These are phyloP conservation scores for Pichia eremophila DNA, from an alignment of 805 yeast species.

Conservation along the genomic window DNA sequence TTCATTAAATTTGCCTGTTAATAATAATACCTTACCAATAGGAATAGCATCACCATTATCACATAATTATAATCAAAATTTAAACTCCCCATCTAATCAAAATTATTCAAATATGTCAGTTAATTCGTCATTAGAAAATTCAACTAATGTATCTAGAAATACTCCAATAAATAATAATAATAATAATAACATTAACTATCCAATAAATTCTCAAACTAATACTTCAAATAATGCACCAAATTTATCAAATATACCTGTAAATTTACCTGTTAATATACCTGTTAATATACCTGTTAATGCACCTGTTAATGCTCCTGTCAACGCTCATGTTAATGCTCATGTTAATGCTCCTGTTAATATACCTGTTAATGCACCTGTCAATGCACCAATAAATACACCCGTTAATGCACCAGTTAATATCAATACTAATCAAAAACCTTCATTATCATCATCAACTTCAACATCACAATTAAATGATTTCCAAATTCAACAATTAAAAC, in stretches of 20 bases:
- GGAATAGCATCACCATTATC: neutral
- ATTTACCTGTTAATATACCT: neutral
- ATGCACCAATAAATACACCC: conserved; percentile 5
- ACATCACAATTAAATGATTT: conserved; percentile 18
- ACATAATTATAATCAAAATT: neutral
- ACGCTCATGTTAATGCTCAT: neutral
- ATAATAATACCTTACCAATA: neutral
- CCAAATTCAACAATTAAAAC: conserved; percentile 8
- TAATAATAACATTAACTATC: neutral
- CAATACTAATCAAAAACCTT: conserved; percentile 11
- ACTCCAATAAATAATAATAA: neutral
- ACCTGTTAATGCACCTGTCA: neutral
- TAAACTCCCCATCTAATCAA: neutral
- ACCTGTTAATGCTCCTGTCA: neutral
- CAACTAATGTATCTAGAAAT: neutral
- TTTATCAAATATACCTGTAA: neutral
- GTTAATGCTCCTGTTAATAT: conserved; percentile 1
- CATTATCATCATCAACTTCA: neutral
- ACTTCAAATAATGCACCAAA: neutral
- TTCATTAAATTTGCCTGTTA: neutral
- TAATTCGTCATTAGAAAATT: neutral
- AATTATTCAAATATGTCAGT: neutral
- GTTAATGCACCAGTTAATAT: too few relatives aligned
- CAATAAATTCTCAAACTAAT: neutral
- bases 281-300: neutral